Conservation (phyloP, 2,329 filamentous ascomycete genomes). For the Cladosporium austrohemisphaericum region DNA sequence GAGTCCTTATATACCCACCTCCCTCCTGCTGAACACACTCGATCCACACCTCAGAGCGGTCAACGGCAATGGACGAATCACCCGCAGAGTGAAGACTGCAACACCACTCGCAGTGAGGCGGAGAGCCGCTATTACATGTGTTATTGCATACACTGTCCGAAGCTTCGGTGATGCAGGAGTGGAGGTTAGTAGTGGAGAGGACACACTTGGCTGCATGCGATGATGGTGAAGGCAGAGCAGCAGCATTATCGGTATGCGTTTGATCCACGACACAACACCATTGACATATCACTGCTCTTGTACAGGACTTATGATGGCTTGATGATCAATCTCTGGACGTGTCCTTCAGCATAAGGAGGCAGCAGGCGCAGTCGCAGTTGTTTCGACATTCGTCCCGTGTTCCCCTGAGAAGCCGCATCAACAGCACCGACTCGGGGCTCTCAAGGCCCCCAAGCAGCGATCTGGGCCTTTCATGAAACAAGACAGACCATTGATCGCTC, state of each 20-base stretch:
- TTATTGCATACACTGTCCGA: slow-evolving; percentile 9
- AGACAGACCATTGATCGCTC: neutral
- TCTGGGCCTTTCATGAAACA: too few species aligned
- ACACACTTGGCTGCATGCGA: neutral
- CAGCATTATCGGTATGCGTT: too few species aligned
- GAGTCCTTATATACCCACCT: neutral
- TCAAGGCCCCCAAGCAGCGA: too few species aligned
- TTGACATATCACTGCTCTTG: neutral
- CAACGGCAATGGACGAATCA: slow-evolving; percentile 7
- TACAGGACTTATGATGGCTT: too few species aligned
- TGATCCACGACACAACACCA: too few species aligned
- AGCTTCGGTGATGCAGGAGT: slow-evolving; percentile 2
- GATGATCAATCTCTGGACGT: too few species aligned
- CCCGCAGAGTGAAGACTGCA: neutral
- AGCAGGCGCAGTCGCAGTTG: too few species aligned
- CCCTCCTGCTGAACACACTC: neutral
- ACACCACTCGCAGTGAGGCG: neutral
- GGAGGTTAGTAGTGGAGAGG: neutral
- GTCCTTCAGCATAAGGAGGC: too few species aligned
- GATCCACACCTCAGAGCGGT: slow-evolving; percentile 5
- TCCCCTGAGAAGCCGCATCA: too few species aligned
- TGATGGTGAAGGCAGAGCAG: neutral
- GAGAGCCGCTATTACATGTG: slow-evolving; percentile 12
- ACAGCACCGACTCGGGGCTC: too few species aligned
- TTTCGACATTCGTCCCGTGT: too few species aligned